Conservation (phyloP, 1,284 basidiomycete genomes). For the Moesziomyces globuligerus region DNA sequence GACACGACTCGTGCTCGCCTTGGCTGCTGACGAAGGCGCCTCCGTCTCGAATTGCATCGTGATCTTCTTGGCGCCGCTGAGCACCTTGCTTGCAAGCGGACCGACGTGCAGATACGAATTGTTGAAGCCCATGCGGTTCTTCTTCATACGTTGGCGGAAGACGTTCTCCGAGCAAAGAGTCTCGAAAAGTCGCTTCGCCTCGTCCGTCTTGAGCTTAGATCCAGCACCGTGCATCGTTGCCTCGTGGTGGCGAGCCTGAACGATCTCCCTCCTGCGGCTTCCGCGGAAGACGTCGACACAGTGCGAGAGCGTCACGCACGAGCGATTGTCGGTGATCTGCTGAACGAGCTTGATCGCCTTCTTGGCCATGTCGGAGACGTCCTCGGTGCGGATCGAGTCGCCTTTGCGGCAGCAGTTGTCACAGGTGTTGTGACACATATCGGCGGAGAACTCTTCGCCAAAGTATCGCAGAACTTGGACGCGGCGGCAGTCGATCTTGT, state of each 20-base stretch:
- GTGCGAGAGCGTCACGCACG: conserved; percentile 71
- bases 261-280: conserved; percentile 71
- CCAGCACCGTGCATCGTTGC: conserved; percentile 73
- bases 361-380: conserved; percentile 73
- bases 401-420: conserved; percentile 75
- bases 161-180: conserved; percentile 71
- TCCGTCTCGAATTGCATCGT: conserved; percentile 49
- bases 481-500: conserved; percentile 86
- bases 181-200: conserved; percentile 76
- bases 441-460: conserved; percentile 73
- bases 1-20: conserved; percentile 25
- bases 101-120: conserved; percentile 65
- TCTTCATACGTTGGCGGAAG: conserved; percentile 65
- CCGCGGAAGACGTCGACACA: conserved; percentile 75
- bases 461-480: conserved; percentile 81
- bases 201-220: conserved; percentile 70
- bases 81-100: conserved; percentile 14
- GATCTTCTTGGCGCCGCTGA: conserved; percentile 47
- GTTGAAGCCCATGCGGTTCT: conserved; percentile 66
- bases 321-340: conserved; percentile 68
- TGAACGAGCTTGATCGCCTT: conserved; percentile 73
- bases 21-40: conserved; percentile 14
- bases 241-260: conserved; percentile 71
- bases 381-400: conserved; percentile 60
- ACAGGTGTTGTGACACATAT: conserved; percentile 75